phyloP scores from a whole-genome alignment of 257 asterid genomes.

The Anisodus tanguticus region DNA sequence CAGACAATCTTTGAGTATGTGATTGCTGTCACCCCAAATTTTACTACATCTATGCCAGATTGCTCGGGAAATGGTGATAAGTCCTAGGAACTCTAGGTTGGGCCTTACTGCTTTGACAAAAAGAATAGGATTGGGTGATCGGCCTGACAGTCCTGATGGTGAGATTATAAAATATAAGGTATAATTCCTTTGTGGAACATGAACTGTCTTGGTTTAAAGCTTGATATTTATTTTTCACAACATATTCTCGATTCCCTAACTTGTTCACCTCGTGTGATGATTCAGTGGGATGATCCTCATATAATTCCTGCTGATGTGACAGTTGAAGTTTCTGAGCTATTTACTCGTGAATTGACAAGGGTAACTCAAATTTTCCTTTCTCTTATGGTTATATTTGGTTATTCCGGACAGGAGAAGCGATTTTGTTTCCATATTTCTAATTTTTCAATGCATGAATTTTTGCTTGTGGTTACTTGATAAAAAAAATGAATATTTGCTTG shows the following conservation, averaged over 20 bases:
- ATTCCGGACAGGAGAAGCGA: background rate
- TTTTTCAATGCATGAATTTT: background rate
- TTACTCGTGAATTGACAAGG: constrained; percentile 88
- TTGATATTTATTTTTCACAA: background rate
- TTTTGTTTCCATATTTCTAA: background rate
- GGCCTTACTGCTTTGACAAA: constrained; percentile 93
- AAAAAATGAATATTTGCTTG: background rate
- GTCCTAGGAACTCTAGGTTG: constrained; percentile 83
- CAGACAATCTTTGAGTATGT: constrained; percentile 6
- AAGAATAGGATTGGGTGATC: constrained; percentile 70
- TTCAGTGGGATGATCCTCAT: constrained; percentile 95
- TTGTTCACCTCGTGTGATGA: constrained; percentile 38
- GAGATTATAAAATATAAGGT: constrained; percentile 88
- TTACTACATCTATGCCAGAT: constrained; percentile 50
- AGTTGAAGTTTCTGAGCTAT: constrained; percentile 92
- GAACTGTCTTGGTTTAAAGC: constrained; percentile 16
- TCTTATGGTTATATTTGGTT: constrained; percentile 23
- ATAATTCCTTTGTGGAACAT: constrained; percentile 17
- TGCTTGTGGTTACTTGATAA: background rate
- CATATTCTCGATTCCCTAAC: constrained; percentile 20
- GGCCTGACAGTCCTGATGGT: constrained; percentile 85
- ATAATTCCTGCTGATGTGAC: constrained; percentile 86
- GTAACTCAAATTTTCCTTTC: constrained; percentile 51
- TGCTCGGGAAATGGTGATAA: constrained; percentile 98
- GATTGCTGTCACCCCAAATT: constrained; percentile 16